phyloP scores from a whole-genome alignment of 1,284 basidiomycete genomes.

The Stygiomarasmius scandens region DNA sequence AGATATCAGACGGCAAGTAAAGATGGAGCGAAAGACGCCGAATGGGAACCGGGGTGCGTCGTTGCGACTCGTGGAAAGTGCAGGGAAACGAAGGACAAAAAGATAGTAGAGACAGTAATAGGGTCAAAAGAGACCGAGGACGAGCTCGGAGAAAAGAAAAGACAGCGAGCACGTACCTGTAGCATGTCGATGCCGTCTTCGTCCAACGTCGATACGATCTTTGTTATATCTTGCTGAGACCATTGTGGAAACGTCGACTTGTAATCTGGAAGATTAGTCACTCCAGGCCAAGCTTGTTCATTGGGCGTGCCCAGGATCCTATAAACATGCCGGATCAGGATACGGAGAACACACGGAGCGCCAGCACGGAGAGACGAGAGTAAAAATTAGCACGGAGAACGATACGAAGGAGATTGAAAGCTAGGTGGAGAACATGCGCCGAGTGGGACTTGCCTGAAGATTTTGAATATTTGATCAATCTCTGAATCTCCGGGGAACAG shows the following conservation, averaged over 20 bases:
- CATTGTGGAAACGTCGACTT: slow-evolving; percentile 97
- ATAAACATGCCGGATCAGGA: slow-evolving; percentile 14
- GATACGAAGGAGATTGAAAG: too few species aligned
- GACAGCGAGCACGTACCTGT: slow-evolving; percentile 43
- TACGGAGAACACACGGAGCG: neutral
- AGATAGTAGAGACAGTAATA: neutral
- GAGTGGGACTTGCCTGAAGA: slow-evolving; percentile 83
- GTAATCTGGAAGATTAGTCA: slow-evolving; percentile 90
- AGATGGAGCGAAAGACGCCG: neutral
- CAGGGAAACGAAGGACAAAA: neutral
- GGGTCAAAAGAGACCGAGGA: neutral
- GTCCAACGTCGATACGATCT: slow-evolving; percentile 71
- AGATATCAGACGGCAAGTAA: neutral
- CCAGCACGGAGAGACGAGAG: neutral
- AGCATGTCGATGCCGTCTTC: slow-evolving; percentile 79
- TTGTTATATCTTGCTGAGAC: slow-evolving; percentile 70
- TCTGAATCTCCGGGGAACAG: slow-evolving; percentile 98
- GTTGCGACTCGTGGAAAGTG: neutral
- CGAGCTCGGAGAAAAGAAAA: neutral
- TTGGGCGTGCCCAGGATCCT: slow-evolving; percentile 95
- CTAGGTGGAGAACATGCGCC: too few species aligned
- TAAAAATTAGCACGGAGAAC: too few species aligned
- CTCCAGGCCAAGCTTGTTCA: slow-evolving; percentile 92
- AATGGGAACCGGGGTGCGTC: neutral
- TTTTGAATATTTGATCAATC: slow-evolving; percentile 99